Percentiles rank a stretch among this genome's conserved stretches.
Conservation (phyloP, 345 rosid genomes). For the Hypericum androsaemum region DNA sequence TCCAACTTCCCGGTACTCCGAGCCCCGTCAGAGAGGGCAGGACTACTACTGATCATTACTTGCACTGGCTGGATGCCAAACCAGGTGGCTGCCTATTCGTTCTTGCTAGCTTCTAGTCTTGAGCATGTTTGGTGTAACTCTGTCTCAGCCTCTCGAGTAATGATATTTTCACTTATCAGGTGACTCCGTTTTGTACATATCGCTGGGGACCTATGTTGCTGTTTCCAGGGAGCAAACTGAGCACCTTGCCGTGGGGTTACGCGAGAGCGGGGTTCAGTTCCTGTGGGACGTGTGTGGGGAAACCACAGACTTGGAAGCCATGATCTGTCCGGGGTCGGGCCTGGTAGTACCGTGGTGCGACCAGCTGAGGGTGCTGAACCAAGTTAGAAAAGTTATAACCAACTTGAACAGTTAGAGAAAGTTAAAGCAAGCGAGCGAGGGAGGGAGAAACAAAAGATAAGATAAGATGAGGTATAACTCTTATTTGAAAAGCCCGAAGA, state of each 20-base stretch:
- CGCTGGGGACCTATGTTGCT: conserved; percentile 10
- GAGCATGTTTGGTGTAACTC: too few species aligned
- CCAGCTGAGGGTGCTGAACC: conserved; percentile 11
- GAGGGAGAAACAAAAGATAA: too few species aligned
- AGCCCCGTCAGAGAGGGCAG: background rate
- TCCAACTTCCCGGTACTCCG: too few species aligned
- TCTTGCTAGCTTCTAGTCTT: too few species aligned
- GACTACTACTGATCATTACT: background rate
- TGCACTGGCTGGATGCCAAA: conserved; percentile 11
- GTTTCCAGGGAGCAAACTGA: conserved; percentile 11
- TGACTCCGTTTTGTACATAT: conserved; percentile 10
- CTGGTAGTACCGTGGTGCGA: conserved; percentile 15
- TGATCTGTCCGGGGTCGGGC: conserved; percentile 4
- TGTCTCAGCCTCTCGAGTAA: too few species aligned
- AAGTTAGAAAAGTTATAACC: too few species aligned
- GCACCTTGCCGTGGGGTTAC: conserved; percentile 5
- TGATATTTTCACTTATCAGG: too few species aligned
- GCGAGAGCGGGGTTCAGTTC: conserved; percentile 5
- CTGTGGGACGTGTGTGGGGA: conserved; percentile 7
- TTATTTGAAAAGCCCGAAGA: too few species aligned
- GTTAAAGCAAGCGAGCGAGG: too few species aligned
- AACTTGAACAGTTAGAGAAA: too few species aligned
- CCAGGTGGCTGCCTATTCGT: too few species aligned
- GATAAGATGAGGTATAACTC: too few species aligned
- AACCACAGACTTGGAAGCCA: background rate